These are phyloP conservation scores for Blastomyces gilchristii DNA, from an alignment of 2,329 filamentous ascomycete species.

Conservation along the genomic window DNA sequence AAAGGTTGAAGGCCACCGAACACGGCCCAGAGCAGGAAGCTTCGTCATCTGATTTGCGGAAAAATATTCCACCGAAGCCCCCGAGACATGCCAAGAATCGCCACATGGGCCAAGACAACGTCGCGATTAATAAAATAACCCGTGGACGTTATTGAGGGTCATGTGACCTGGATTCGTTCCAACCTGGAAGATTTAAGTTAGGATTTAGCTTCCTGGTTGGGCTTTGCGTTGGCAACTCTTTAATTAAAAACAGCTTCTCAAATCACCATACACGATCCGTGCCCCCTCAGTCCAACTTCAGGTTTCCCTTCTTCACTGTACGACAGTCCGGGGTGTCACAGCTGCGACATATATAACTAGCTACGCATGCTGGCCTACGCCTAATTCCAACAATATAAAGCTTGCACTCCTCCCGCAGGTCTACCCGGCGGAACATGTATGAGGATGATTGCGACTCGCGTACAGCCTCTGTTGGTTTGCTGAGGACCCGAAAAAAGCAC, in stretches of 20 bases:
- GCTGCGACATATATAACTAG: neutral
- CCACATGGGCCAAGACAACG: neutral
- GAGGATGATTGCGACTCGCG: slow-evolving; percentile 36
- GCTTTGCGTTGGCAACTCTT: too few species aligned
- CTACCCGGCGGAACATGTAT: neutral
- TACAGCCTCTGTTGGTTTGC: slow-evolving; percentile 35
- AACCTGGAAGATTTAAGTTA: too few species aligned
- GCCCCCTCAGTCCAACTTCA: neutral
- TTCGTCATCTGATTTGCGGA: slow-evolving; percentile 3
- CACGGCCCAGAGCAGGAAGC: neutral
- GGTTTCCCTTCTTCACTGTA: neutral
- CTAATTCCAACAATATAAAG: neutral
- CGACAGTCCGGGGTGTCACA: neutral
- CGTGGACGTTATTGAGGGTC: neutral
- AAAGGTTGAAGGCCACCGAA: neutral
- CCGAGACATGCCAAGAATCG: too few species aligned
- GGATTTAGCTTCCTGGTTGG: too few species aligned
- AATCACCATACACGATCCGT: neutral
- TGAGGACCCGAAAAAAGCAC: slow-evolving; percentile 23
- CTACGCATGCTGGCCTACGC: neutral
- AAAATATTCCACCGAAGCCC: neutral
- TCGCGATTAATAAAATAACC: neutral
- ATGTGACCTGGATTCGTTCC: neutral
- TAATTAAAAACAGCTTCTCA: neutral
- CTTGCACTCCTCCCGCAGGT: neutral